Evolutionary conservation across 768 basidiomycete species (phyloP).

Genomic region (Suillus placidus): DNA sequence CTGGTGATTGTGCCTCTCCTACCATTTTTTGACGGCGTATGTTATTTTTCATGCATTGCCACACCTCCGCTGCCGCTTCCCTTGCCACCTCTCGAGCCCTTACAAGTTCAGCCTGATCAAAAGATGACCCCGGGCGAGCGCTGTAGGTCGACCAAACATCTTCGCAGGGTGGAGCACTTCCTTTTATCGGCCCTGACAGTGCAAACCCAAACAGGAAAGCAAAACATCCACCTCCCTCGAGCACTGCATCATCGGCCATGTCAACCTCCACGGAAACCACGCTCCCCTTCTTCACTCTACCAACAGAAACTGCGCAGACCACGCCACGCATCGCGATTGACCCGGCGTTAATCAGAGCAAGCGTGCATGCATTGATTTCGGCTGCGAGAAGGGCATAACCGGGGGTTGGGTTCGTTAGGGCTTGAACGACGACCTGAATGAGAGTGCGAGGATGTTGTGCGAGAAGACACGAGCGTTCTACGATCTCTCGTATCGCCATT

Average conservation of each 20-base stretch:
- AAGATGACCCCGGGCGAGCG: constrained; percentile 23
- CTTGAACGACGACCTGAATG: constrained; percentile 78
- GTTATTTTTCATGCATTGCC: constrained; percentile 49
- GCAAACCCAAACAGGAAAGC: constrained; percentile 58
- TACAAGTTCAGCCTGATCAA: constrained; percentile 45
- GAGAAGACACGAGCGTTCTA: constrained; percentile 68
- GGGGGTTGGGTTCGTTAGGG: constrained; percentile 37
- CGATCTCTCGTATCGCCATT: constrained; percentile 52
- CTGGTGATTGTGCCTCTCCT: constrained; percentile 19
- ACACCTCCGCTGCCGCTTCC: constrained; percentile 48
- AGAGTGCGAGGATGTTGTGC: constrained; percentile 70
- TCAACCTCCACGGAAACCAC: constrained; percentile 48
- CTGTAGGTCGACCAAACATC: constrained; percentile 29
- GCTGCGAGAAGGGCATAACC: constrained; percentile 55
- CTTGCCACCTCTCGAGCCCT: constrained; percentile 53
- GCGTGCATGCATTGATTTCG: constrained; percentile 68
- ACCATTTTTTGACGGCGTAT: constrained; percentile 20
- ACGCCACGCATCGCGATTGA: constrained; percentile 77
- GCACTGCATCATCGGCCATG: constrained; percentile 44
- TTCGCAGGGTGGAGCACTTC: constrained; percentile 27
- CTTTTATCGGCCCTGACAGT: not conserved
- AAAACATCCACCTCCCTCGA: constrained; percentile 62
- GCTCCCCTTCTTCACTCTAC: constrained; percentile 28
- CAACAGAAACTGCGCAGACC: constrained; percentile 69
- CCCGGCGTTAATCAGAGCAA: constrained; percentile 69